Percentiles rank a stretch among this genome's conserved stretches.
Conservation (phyloP, 2,329 filamentous ascomycete genomes). For the Chrysoporthe austroafricana region DNA sequence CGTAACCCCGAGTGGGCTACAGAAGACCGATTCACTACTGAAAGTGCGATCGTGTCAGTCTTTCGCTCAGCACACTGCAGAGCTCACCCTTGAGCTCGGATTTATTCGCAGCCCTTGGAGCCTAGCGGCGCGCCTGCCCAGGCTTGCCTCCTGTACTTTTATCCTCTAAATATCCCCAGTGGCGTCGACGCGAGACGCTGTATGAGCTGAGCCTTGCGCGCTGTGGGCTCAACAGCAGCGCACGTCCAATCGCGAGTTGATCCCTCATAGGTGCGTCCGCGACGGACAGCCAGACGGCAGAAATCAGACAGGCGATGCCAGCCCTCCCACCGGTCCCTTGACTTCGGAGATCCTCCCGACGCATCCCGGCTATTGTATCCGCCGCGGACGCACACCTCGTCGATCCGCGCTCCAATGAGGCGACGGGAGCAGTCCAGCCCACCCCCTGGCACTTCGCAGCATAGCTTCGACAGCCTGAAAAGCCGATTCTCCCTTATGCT, state of each 20-base stretch:
- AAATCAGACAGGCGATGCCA: background rate
- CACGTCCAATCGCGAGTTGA: too few species aligned
- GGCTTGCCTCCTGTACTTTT: too few species aligned
- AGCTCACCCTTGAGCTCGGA: too few species aligned
- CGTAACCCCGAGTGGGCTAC: background rate
- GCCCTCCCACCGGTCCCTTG: background rate
- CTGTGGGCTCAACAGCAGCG: too few species aligned
- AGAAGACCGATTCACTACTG: background rate
- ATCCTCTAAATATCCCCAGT: too few species aligned
- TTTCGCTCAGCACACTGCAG: background rate
- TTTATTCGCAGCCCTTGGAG: too few species aligned
- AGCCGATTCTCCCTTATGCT: background rate
- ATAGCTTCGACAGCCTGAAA: background rate
- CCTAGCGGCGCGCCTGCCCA: too few species aligned
- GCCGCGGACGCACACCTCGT: constrained; percentile 4
- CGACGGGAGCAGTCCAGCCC: background rate
- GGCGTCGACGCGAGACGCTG: too few species aligned
- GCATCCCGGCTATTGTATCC: background rate
- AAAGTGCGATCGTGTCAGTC: background rate
- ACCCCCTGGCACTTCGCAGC: background rate
- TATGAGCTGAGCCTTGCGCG: too few species aligned
- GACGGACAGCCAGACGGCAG: background rate
- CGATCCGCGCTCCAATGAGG: constrained; percentile 4
- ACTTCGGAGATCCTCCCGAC: constrained; percentile 6
- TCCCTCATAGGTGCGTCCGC: background rate